Evolutionary conservation across 768 basidiomycete genomes (phyloP).

Genomic region (Suillus subalutaceus): DNA sequence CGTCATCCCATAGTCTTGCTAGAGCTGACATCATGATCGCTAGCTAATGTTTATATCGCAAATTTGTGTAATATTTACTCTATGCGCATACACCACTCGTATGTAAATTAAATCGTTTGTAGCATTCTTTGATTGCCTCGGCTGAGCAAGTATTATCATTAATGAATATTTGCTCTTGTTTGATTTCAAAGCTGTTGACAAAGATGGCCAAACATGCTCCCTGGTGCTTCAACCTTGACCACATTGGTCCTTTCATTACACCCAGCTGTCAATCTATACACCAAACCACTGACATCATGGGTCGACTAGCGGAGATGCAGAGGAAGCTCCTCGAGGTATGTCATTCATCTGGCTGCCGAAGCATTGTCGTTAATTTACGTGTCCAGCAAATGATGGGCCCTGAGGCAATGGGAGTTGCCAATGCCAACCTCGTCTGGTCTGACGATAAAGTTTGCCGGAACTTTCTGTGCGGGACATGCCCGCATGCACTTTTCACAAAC

Average conservation of each 20-base stretch:
- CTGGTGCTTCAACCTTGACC: slow-evolving; percentile 5
- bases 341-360: slow-evolving; percentile 38
- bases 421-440: slow-evolving; percentile 89
- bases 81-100: slow-evolving; percentile 21
- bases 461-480: slow-evolving; percentile 98
- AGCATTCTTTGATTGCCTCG: not conserved
- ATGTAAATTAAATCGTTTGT: not conserved
- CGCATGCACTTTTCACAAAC: slow-evolving; percentile 96
- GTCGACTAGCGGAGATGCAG: slow-evolving; percentile 96
- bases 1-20: not conserved
- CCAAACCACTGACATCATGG: slow-evolving; percentile 58
- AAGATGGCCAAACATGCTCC: slow-evolving; percentile 30
- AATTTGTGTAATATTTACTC: slow-evolving; percentile 9
- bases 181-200: slow-evolving; percentile 28
- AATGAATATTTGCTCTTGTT: slow-evolving; percentile 28
- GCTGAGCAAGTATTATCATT: not conserved
- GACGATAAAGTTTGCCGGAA: slow-evolving; percentile 99
- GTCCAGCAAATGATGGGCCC: slow-evolving; percentile 99
- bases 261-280: not conserved
- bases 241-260: not conserved
- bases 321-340: slow-evolving; percentile 82
- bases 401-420: slow-evolving; percentile 96
- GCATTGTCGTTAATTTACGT: slow-evolving; percentile 7
- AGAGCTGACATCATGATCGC: slow-evolving; percentile 5
- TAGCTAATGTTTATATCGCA: slow-evolving; percentile 10